Evolutionary conservation across 176 grass and related monocot species (phyloP).

Genomic region (Triticum aestivum): DNA sequence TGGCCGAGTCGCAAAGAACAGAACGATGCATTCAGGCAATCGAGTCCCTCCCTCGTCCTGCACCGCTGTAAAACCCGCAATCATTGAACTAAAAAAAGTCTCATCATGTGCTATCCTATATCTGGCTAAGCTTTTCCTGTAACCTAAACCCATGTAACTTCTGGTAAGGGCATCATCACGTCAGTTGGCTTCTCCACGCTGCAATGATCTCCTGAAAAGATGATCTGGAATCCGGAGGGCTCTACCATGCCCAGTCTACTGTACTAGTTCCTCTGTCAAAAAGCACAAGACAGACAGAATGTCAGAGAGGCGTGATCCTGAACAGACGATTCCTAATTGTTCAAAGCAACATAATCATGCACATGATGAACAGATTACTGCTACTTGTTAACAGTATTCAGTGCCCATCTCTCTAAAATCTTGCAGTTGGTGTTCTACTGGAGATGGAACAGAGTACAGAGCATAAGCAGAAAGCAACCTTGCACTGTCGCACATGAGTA

Average conservation of each 20-base stretch:
- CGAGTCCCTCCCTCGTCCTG: not conserved
- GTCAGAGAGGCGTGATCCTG: not conserved
- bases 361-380: not conserved
- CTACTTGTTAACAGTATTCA: not conserved
- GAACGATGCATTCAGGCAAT: slow-evolving; percentile 6
- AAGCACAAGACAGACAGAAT: slow-evolving; percentile 1
- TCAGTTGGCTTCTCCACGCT: slow-evolving; percentile 31
- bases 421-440: not conserved
- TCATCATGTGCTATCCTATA: slow-evolving; percentile 41
- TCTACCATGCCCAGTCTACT: slow-evolving; percentile 8
- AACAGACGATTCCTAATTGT: not conserved
- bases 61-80: slow-evolving; percentile 30
- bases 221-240: slow-evolving; percentile 21
- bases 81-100: slow-evolving; percentile 38
- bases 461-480: not conserved
- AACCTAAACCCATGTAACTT: slow-evolving; percentile 50
- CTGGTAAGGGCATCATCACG: slow-evolving; percentile 27
- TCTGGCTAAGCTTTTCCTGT: slow-evolving; percentile 38
- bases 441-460: not conserved
- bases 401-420: not conserved
- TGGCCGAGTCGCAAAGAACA: not conserved
- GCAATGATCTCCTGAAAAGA: slow-evolving; percentile 15
- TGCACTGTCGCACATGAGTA: not conserved
- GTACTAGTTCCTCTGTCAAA: slow-evolving; percentile 38
- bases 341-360: not conserved